Evolutionary conservation across 768 basidiomycete species (phyloP).

Genomic region (Panaeolus papilionaceus): DNA sequence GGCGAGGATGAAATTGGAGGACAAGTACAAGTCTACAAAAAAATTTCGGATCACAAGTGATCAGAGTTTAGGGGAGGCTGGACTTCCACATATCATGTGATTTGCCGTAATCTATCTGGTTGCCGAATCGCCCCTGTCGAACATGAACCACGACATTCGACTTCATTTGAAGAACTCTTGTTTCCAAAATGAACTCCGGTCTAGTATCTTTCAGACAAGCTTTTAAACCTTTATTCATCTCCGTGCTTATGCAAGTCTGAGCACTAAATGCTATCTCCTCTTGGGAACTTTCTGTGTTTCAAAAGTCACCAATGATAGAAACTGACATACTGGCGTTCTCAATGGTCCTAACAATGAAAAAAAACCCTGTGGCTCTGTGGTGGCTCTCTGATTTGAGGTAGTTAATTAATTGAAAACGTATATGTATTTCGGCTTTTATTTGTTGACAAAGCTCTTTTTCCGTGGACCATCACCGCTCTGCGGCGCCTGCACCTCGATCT

Average conservation of each 20-base stretch:
- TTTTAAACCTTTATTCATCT: constrained; percentile 8
- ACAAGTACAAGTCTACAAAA: no score
- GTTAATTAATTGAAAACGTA: neutral
- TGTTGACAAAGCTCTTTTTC: neutral
- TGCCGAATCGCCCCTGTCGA: neutral
- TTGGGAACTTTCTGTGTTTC: neutral
- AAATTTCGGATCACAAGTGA: no score
- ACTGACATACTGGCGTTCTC: neutral
- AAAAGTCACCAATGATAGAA: no score
- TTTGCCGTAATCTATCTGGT: neutral
- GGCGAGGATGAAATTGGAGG: no score
- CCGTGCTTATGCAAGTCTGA: neutral
- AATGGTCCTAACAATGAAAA: no score
- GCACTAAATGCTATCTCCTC: neutral
- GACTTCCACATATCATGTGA: neutral
- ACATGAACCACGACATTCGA: neutral
- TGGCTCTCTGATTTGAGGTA: neutral
- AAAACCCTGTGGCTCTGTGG: no score
- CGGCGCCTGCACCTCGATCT: constrained; percentile 1
- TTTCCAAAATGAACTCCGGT: neutral
- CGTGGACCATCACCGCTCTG: neutral
- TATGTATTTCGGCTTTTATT: neutral
- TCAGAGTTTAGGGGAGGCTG: neutral
- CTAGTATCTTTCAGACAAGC: neutral
- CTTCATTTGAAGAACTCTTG: neutral